phyloP scores from a whole-genome alignment of 225 moss, liverwort and hornwort genomes.

The Marchantia polymorpha region DNA sequence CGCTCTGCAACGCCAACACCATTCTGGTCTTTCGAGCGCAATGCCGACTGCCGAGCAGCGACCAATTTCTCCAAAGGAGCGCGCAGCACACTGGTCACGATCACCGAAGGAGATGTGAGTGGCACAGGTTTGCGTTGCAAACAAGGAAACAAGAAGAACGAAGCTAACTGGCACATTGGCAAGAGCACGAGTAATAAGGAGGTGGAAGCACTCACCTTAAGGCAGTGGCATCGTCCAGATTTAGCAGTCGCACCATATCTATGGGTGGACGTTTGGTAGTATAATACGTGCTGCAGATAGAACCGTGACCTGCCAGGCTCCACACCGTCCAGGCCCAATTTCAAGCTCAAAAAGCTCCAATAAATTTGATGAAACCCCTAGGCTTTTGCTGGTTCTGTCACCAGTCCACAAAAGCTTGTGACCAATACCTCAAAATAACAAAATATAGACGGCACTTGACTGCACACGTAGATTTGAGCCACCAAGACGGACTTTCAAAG shows the following conservation, averaged over 20 bases:
- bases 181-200: neutral
- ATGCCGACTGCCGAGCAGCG: slow-evolving; percentile 43
- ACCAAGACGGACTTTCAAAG: neutral
- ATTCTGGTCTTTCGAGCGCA: neutral
- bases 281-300: slow-evolving; percentile 79
- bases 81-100: slow-evolving; percentile 63
- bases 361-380: slow-evolving; percentile 14
- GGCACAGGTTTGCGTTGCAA: neutral
- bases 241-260: slow-evolving; percentile 96
- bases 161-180: neutral
- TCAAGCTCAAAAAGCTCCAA: slow-evolving; percentile 38
- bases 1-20: neutral
- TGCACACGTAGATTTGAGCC: slow-evolving; percentile 13
- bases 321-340: slow-evolving; percentile 29
- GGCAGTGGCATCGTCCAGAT: slow-evolving; percentile 70
- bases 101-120: neutral
- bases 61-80: slow-evolving; percentile 66
- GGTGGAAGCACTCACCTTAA: slow-evolving; percentile 49
- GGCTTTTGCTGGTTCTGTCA: slow-evolving; percentile 23
- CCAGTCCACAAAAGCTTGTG: slow-evolving; percentile 22
- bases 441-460: neutral
- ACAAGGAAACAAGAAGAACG: neutral
- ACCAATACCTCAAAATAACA: slow-evolving; percentile 2
- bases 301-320: slow-evolving; percentile 71
- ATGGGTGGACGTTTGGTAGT: slow-evolving; percentile 74